These are phyloP conservation scores for Auxenochlorella protothecoides DNA, from an alignment of 139 green algal species.

Conservation along the genomic window DNA sequence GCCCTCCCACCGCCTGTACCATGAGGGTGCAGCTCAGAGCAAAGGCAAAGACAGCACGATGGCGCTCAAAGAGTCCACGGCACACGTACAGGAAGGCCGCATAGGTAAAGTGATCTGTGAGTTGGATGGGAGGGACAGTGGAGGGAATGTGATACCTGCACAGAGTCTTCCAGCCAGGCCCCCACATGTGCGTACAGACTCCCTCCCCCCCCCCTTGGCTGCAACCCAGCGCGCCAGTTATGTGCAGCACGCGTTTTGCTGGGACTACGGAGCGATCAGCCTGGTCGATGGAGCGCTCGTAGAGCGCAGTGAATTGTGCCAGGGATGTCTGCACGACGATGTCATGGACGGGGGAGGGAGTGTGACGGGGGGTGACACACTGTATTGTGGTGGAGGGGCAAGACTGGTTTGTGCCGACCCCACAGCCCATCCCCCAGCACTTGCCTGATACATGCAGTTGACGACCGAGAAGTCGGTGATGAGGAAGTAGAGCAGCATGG, in stretches of 20 bases:
- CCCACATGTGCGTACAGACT: too few relatives aligned
- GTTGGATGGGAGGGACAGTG: too few relatives aligned
- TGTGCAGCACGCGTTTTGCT: slow-evolving; percentile 79
- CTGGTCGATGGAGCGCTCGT: slow-evolving; percentile 72
- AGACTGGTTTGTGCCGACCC: background rate
- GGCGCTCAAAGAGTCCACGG: slow-evolving; percentile 89
- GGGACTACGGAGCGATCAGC: slow-evolving; percentile 74
- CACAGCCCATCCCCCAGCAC: background rate
- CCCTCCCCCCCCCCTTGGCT: too few relatives aligned
- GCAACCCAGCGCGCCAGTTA: slow-evolving; percentile 29
- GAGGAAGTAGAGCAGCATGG: slow-evolving; percentile 88
- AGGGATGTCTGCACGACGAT: slow-evolving; percentile 41
- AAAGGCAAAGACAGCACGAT: slow-evolving; percentile 84
- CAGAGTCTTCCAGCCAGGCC: too few relatives aligned
- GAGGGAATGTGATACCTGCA: too few relatives aligned
- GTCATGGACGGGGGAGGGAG: background rate
- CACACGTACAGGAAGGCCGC: slow-evolving; percentile 87
- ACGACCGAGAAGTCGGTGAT: slow-evolving; percentile 84
- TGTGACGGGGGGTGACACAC: background rate
- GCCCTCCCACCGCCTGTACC: slow-evolving; percentile 25
- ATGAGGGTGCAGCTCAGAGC: slow-evolving; percentile 42
- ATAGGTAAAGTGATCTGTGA: slow-evolving; percentile 20
- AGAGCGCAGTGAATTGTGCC: slow-evolving; percentile 64
- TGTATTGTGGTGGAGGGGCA: background rate
- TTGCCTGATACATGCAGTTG: slow-evolving; percentile 93